Evolutionary conservation across 2,329 filamentous ascomycete genomes (phyloP).

Genomic region (Anisogramma anomala): DNA sequence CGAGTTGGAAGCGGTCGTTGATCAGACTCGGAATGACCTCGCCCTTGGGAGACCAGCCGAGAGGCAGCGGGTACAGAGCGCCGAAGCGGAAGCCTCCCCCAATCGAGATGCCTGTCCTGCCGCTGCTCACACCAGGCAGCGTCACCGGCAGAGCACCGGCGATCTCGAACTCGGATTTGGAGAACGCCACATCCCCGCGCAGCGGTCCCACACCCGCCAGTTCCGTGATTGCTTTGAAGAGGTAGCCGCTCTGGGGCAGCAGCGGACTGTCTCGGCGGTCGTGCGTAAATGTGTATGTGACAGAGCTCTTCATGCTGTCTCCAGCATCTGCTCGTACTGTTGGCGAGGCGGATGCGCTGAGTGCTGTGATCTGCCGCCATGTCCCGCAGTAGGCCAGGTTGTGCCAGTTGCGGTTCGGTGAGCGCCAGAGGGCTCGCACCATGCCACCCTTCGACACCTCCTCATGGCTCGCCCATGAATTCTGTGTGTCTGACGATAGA

Average conservation of each 20-base stretch:
- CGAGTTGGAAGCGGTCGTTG: conserved; percentile 91
- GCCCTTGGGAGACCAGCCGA: conserved; percentile 41
- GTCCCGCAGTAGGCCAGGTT: conserved; percentile 68
- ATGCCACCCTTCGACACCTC: conserved; percentile 72
- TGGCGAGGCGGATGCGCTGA: conserved; percentile 65
- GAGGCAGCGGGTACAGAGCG: conserved; percentile 68
- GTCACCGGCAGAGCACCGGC: conserved; percentile 64
- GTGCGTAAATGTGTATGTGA: conserved; percentile 69
- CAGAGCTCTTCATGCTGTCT: conserved; percentile 78
- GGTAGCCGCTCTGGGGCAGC: conserved; percentile 71
- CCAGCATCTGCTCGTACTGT: conserved; percentile 77
- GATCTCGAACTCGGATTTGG: conserved; percentile 79
- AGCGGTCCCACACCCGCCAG: conserved; percentile 79
- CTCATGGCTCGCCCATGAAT: conserved; percentile 89
- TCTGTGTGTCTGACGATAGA: conserved; percentile 72
- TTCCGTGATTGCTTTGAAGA: conserved; percentile 66
- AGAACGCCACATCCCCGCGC: conserved; percentile 84
- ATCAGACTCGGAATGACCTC: conserved; percentile 60
- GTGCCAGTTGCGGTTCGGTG: conserved; percentile 53
- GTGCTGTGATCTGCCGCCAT: conserved; percentile 80
- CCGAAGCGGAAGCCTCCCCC: conserved; percentile 74
- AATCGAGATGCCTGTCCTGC: conserved; percentile 67
- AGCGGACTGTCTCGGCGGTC: conserved; percentile 78
- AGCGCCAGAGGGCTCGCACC: conserved; percentile 65
- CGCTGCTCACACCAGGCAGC: conserved; percentile 50